Evolutionary conservation across 2,329 filamentous ascomycete genomes (phyloP).

Genomic region (Decorospora gaudefroyi): DNA sequence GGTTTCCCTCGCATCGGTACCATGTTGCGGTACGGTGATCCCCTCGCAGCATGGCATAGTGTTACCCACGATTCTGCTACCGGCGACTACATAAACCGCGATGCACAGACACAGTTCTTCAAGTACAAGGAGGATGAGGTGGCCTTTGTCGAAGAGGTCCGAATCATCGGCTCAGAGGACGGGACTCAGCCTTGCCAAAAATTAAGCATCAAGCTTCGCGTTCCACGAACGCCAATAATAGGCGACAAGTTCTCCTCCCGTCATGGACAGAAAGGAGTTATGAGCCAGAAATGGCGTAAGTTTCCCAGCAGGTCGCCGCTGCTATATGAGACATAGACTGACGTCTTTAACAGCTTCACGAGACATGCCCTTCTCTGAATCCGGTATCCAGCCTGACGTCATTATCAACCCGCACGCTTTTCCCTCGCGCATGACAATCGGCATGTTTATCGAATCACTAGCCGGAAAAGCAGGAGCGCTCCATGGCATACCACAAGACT

Average conservation of each 20-base stretch:
- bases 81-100: constrained; percentile 79
- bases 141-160: constrained; percentile 89
- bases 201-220: constrained; percentile 88
- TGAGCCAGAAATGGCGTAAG: constrained; percentile 91
- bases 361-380: constrained; percentile 97
- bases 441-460: constrained; percentile 97
- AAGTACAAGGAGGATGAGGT: constrained; percentile 93
- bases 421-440: constrained; percentile 99
- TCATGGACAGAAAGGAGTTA: constrained; percentile 97
- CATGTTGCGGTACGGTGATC: constrained; percentile 76
- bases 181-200: constrained; percentile 83
- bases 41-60: constrained; percentile 86
- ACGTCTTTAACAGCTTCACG: too few relatives aligned
- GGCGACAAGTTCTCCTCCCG: constrained; percentile 99
- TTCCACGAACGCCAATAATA: constrained; percentile 88
- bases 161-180: constrained; percentile 82
- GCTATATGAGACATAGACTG: too few relatives aligned
- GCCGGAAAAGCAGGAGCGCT: constrained; percentile 93
- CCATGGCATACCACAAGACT: constrained; percentile 94
- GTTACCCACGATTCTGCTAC: constrained; percentile 75
- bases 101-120: constrained; percentile 83
- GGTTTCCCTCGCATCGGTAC: constrained; percentile 82
- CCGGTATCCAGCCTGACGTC: constrained; percentile 92
- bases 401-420: constrained; percentile 99
- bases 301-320: too few relatives aligned